Conservation (phyloP, 176 grass and related monocot species). For the Carex pumila region DNA sequence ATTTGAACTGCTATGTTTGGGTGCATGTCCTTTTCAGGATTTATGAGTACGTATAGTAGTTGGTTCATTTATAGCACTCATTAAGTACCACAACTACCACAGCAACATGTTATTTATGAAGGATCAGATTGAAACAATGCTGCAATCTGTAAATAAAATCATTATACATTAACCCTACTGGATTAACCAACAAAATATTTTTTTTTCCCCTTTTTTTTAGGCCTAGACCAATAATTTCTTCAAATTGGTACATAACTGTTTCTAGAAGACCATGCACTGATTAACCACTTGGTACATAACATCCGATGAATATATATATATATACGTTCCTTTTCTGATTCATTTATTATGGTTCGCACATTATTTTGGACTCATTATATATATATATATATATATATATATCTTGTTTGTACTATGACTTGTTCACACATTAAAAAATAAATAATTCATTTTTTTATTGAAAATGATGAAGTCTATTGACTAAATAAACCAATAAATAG, state of each 20-base stretch:
- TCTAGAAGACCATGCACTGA: not conserved
- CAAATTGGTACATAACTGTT: not conserved
- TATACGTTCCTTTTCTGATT: not conserved
- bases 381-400: too few species aligned
- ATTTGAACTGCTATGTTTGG: not conserved
- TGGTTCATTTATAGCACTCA: conserved; percentile 4
- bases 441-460: not conserved
- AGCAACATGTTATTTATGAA: not conserved
- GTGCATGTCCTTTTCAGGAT: conserved; percentile 11
- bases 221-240: not conserved
- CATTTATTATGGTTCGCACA: not conserved
- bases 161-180: not conserved
- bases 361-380: not conserved
- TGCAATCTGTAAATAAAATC: not conserved
- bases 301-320: too few species aligned
- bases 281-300: not conserved
- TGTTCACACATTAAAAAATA: not conserved
- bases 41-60: conserved; percentile 3
- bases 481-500: not conserved
- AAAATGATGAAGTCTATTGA: not conserved
- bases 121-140: not conserved
- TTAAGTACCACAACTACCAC: conserved; percentile 1
- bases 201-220: not conserved
- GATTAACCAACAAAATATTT: not conserved
- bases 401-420: not conserved